Percentiles rank a stretch among this genome's conserved stretches.
These are phyloP conservation scores for Viridothelium virens DNA, from an alignment of 495 filamentous ascomycete genomes.

Conservation along the genomic window DNA sequence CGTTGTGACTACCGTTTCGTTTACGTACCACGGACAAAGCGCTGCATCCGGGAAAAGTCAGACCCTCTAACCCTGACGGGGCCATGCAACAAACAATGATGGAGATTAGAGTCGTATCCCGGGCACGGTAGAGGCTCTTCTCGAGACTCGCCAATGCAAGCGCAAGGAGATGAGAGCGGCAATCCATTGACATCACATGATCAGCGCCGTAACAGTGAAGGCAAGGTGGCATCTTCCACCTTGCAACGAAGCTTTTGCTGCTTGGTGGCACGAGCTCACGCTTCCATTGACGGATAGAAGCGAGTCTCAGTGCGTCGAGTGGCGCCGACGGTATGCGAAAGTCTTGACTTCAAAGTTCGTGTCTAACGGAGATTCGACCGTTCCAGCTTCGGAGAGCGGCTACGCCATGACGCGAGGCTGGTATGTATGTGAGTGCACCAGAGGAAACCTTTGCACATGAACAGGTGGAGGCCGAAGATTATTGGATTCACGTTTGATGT, in stretches of 20 bases:
- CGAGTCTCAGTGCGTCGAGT: background rate
- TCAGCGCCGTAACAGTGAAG: background rate
- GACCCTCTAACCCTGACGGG: background rate
- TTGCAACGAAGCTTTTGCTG: background rate
- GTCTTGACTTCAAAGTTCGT: background rate
- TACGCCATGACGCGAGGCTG: background rate
- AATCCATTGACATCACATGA: slow-evolving; percentile 3
- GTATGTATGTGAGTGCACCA: background rate
- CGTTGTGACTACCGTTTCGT: slow-evolving; percentile 8
- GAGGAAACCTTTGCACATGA: background rate
- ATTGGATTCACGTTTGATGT: background rate
- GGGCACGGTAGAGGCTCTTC: background rate
- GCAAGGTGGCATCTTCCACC: background rate
- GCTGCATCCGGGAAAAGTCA: background rate
- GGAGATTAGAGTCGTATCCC: background rate
- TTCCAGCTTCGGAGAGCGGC: background rate
- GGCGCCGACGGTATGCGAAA: slow-evolving; percentile 1
- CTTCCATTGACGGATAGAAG: background rate
- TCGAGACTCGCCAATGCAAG: background rate
- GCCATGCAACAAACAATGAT: background rate
- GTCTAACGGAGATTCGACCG: slow-evolving; percentile 2
- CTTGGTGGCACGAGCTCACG: background rate
- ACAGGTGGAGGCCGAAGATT: background rate
- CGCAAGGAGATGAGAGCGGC: background rate
- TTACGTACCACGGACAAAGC: slow-evolving; percentile 5